phyloP scores from a whole-genome alignment of 306 rosid genomes.

The Prunus mira region DNA sequence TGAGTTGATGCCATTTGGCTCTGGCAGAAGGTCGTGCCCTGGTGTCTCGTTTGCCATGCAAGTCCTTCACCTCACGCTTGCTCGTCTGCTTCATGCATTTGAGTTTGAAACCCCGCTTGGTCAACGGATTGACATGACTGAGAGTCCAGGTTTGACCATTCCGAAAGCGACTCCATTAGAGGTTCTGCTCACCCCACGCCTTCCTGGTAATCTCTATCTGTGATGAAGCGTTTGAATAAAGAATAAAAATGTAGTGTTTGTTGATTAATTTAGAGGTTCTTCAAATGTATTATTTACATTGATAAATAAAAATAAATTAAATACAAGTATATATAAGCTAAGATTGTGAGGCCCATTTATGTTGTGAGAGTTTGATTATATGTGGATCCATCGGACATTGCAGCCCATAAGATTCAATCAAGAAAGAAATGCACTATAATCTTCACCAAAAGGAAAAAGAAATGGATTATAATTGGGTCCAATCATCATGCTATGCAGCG shows the following conservation, averaged over 20 bases:
- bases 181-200: slow-evolving; percentile 51
- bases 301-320: too few relatives aligned
- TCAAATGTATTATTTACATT: too few relatives aligned
- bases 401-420: too few relatives aligned
- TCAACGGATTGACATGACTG: slow-evolving; percentile 40
- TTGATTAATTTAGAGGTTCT: background rate
- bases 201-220: slow-evolving; percentile 30
- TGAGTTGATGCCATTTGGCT: slow-evolving; percentile 58
- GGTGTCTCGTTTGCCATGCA: slow-evolving; percentile 52
- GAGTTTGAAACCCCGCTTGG: slow-evolving; percentile 31
- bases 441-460: too few relatives aligned
- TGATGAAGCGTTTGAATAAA: background rate
- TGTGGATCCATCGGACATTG: too few relatives aligned
- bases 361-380: too few relatives aligned
- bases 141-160: slow-evolving; percentile 48
- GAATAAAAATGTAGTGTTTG: background rate
- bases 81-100: slow-evolving; percentile 49
- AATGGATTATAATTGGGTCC: too few relatives aligned
- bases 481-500: too few relatives aligned
- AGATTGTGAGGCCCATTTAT: too few relatives aligned
- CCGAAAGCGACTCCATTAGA: slow-evolving; percentile 46
- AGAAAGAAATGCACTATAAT: too few relatives aligned
- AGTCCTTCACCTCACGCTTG: slow-evolving; percentile 48
- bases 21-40: slow-evolving; percentile 51
- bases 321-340: too few relatives aligned